Base-by-base conservation (phyloP, 148 eudicot species). In the Agrostemma githago region DNA sequence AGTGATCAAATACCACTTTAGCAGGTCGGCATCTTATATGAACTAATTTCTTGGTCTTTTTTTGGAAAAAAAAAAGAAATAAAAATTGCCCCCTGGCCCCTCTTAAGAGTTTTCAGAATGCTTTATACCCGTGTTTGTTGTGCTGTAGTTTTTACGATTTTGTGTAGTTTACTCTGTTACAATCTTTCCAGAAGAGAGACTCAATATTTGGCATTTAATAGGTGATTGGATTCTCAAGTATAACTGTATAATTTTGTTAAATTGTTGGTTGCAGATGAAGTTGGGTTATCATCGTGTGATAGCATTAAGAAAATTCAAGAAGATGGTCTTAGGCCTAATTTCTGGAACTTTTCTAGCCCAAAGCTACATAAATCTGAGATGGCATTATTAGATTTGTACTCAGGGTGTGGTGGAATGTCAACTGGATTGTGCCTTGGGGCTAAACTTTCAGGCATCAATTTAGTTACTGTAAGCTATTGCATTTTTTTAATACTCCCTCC, bases 401-500 rank as follows among this genome's bases (percentile, higher is more conserved):
- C 97, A 78, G 98, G 98, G 62, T 95, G 98, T 85, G 98, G 98
- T 70, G 98, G 93, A 76, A 95, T 95, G 98, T 95, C 98, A 69
- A 92, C 96, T 53, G 98, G 98, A 81, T 80, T 95, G 71, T 86
- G 94, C 83, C 80, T 90, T 66, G 98, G 98, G 78, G 90, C 98
- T 79, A 87, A 85, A 85, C 87, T 87, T 79, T 85, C 97, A 64
- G 76, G 88, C 66, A 74, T 90, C 12, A 79, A 86, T 81, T 88
- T 95, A 59, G 87, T 82, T 48, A 90, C 96, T 80, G 98, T 95
- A 90, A 84, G 60, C 43, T 34, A 2, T 77, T 26, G 8, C 17
- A 61, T 46, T 56, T 72, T 43, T 42, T 40, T n/a, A n/a, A n/a
- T n/a, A n/a, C n/a, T n/a, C n/a, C n/a, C n/a, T n/a, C n/a, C n/a